phyloP scores from a whole-genome alignment of 2,329 filamentous ascomycete species.

The Dothidotthia symphoricarpi region DNA sequence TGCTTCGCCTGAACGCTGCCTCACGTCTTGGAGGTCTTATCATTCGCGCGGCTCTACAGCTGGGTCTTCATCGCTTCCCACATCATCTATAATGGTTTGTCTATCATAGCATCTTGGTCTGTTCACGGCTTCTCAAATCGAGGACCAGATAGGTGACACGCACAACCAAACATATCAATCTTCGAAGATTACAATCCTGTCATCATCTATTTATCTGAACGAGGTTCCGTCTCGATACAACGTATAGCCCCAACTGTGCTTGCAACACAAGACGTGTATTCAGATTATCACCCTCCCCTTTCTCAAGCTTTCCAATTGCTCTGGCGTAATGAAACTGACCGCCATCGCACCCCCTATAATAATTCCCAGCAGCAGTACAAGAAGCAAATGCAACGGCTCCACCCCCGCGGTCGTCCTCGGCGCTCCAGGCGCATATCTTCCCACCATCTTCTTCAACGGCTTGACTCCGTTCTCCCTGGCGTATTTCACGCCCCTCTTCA shows the following conservation, averaged over 20 bases:
- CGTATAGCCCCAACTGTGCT: no score
- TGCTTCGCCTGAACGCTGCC: slow-evolving; percentile 57
- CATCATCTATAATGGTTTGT: no score
- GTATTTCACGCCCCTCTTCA: slow-evolving; percentile 41
- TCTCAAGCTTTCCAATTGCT: slow-evolving; percentile 22
- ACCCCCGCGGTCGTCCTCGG: slow-evolving; percentile 11
- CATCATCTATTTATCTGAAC: no score
- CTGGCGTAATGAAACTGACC: slow-evolving; percentile 25
- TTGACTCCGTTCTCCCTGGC: slow-evolving; percentile 38
- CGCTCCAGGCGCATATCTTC: slow-evolving; percentile 27
- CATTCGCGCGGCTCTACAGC: slow-evolving; percentile 56
- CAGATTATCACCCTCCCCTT: slow-evolving; percentile 21
- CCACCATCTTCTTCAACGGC: slow-evolving; percentile 48
- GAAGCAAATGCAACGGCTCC: slow-evolving; percentile 17
- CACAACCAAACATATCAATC: no score
- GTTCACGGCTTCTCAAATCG: no score
- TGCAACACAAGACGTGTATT: no score
- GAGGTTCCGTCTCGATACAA: no score
- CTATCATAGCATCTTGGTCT: no score
- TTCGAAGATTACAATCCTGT: no score
- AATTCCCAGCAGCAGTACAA: slow-evolving; percentile 32
- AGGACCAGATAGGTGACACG: no score
- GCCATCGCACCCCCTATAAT: slow-evolving; percentile 30
- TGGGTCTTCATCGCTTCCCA: slow-evolving; percentile 60
- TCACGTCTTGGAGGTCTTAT: slow-evolving; percentile 57